These are phyloP conservation scores for Pulveroboletus ridleyi DNA, from an alignment of 1,284 basidiomycete species.

Conservation along the genomic window DNA sequence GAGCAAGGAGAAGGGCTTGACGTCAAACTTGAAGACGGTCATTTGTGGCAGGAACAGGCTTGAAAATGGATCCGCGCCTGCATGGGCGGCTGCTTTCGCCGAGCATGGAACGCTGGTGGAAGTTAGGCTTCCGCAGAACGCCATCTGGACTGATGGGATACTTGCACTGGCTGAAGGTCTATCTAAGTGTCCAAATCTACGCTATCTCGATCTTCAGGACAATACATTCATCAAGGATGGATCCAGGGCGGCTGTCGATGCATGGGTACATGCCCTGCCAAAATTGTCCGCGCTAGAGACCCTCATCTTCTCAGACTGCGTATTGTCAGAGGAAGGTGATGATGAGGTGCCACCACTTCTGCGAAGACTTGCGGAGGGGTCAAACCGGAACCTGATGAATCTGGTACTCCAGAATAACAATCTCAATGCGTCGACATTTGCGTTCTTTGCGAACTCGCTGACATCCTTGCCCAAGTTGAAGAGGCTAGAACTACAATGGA, in stretches of 20 bases:
- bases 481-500: conserved; percentile 87
- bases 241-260: conserved; percentile 56
- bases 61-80: conserved; percentile 87
- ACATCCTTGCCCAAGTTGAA: conserved; percentile 63
- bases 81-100: conserved; percentile 90
- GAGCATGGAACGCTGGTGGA: conserved; percentile 86
- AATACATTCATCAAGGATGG: conserved; percentile 91
- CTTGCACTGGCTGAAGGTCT: conserved; percentile 84
- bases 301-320: conserved; percentile 94
- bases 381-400: conserved; percentile 76
- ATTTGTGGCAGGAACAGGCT: conserved; percentile 96
- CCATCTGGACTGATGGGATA: conserved; percentile 95
- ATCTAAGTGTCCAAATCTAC: conserved; percentile 69
- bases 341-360: conserved; percentile 72
- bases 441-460: conserved; percentile 74
- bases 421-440: conserved; percentile 75
- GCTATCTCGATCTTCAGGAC: conserved; percentile 93
- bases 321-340: conserved; percentile 74
- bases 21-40: conserved; percentile 79
- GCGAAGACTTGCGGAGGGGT: conserved; percentile 71
- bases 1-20: conserved; percentile 69
- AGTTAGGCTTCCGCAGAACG: conserved; percentile 96
- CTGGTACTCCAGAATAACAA: conserved; percentile 93
- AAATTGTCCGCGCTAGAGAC: conserved; percentile 77
- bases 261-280: conserved; percentile 77